phyloP scores from a whole-genome alignment of 2,329 filamentous ascomycete genomes.

The Penicillium sp. region DNA sequence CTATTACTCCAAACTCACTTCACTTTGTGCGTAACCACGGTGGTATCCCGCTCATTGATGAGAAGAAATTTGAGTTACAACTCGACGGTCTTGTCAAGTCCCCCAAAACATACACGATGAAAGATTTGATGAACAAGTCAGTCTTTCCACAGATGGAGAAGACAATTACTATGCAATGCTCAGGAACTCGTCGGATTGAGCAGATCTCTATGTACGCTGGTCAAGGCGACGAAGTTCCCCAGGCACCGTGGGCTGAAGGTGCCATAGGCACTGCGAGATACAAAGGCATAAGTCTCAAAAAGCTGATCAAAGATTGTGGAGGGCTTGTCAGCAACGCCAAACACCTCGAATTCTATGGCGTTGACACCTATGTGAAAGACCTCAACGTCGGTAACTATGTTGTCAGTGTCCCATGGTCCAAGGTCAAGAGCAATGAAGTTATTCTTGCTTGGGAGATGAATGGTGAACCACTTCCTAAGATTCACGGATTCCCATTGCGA shows the following conservation, averaged over 20 bases:
- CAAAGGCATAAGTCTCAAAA: slow-evolving; percentile 66
- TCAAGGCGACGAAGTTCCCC: slow-evolving; percentile 63
- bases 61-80: slow-evolving; percentile 55
- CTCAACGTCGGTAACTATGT: slow-evolving; percentile 66
- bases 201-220: slow-evolving; percentile 68
- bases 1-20: slow-evolving; percentile 62
- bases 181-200: slow-evolving; percentile 68
- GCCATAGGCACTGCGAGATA: slow-evolving; percentile 68
- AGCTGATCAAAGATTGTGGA: slow-evolving; percentile 70
- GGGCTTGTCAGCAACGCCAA: slow-evolving; percentile 58
- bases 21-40: slow-evolving; percentile 74
- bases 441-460: slow-evolving; percentile 74
- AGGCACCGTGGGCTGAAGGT: slow-evolving; percentile 61
- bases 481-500: slow-evolving; percentile 67
- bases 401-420: slow-evolving; percentile 67
- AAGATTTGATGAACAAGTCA: slow-evolving; percentile 62
- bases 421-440: slow-evolving; percentile 68
- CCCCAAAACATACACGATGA: slow-evolving; percentile 60
- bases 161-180: slow-evolving; percentile 66
- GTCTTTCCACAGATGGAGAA: slow-evolving; percentile 63
- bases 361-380: slow-evolving; percentile 74
- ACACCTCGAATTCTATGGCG: slow-evolving; percentile 69
- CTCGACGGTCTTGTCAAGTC: slow-evolving; percentile 63
- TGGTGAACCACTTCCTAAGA: slow-evolving; percentile 62
- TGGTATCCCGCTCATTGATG: slow-evolving; percentile 67